Percentiles rank a stretch among this genome's conserved stretches.
phyloP scores from a whole-genome alignment of 768 basidiomycete genomes.

The Ramaria rubella region DNA sequence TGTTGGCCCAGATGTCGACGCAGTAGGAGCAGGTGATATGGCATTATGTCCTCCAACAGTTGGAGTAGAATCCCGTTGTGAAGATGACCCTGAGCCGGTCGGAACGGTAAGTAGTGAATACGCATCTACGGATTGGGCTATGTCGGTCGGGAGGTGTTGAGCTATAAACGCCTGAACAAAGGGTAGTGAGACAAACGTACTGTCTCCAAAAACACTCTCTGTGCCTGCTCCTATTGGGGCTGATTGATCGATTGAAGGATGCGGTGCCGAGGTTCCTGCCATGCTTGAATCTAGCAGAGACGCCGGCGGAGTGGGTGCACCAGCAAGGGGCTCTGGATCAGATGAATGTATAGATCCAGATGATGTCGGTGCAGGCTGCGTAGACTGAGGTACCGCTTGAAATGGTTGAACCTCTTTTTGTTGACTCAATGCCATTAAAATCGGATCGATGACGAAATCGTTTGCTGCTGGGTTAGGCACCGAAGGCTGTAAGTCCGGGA shows the following conservation, averaged over 20 bases:
- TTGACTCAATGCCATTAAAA: neutral
- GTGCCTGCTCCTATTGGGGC: neutral
- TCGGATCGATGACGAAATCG: neutral
- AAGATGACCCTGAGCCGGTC: conserved; percentile 48
- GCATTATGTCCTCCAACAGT: conserved; percentile 9
- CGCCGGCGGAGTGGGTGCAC: neutral
- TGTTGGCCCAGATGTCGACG: neutral
- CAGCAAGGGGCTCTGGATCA: neutral
- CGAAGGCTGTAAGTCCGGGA: neutral
- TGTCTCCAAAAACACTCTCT: neutral
- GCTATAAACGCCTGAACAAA: neutral
- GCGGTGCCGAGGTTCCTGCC: too few species aligned
- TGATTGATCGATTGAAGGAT: neutral
- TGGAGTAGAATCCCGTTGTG: conserved; percentile 20
- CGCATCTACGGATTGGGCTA: neutral
- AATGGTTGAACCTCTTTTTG: neutral
- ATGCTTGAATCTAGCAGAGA: neutral
- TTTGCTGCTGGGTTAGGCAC: neutral
- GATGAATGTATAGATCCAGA: neutral
- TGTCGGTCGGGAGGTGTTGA: neutral
- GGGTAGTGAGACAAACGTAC: neutral
- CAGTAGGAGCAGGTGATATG: neutral
- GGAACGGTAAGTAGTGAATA: conserved; percentile 1
- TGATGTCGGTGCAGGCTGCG: neutral
- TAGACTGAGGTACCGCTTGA: neutral